A percentile compares a stretch with the other conserved stretches of the same genome.
Conservation (phyloP, 2,329 filamentous ascomycete species). For the Cytospora chrysosperma region DNA sequence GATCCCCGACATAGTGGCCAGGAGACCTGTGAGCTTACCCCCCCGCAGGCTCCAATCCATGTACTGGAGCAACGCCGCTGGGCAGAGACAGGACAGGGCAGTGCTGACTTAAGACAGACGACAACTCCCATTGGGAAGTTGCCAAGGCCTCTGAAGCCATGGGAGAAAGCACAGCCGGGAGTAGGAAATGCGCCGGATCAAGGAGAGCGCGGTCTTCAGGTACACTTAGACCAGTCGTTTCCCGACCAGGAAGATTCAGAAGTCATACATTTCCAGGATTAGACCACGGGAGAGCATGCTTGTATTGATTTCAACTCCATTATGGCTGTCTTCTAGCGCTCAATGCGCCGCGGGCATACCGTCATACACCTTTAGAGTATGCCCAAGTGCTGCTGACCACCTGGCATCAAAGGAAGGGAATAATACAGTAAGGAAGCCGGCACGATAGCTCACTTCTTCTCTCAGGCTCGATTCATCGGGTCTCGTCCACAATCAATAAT, state of each 20-base stretch:
- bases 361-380: too few species aligned
- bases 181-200: constrained; percentile 6
- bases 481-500: too few species aligned
- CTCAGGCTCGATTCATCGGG: too few species aligned
- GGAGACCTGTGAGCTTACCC: constrained; percentile 59
- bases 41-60: background rate
- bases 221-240: constrained; percentile 23
- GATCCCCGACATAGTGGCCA: constrained; percentile 76
- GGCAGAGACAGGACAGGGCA: background rate
- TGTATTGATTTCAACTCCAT: too few species aligned
- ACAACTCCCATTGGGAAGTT: constrained; percentile 49
- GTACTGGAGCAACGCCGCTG: background rate
- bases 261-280: too few species aligned
- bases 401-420: too few species aligned
- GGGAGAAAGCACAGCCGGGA: constrained; percentile 62
- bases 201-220: background rate
- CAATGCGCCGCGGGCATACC: too few species aligned
- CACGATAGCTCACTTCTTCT: too few species aligned
- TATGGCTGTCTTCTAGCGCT: too few species aligned
- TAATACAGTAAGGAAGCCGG: too few species aligned
- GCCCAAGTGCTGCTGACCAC: too few species aligned
- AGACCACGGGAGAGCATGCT: too few species aligned
- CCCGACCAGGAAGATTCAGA: constrained; percentile 33
- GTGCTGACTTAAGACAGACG: constrained; percentile 34
- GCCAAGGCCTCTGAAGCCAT: constrained; percentile 62